Conservation (phyloP, 2,329 filamentous ascomycete species). For the Akanthomyces lecanii region DNA sequence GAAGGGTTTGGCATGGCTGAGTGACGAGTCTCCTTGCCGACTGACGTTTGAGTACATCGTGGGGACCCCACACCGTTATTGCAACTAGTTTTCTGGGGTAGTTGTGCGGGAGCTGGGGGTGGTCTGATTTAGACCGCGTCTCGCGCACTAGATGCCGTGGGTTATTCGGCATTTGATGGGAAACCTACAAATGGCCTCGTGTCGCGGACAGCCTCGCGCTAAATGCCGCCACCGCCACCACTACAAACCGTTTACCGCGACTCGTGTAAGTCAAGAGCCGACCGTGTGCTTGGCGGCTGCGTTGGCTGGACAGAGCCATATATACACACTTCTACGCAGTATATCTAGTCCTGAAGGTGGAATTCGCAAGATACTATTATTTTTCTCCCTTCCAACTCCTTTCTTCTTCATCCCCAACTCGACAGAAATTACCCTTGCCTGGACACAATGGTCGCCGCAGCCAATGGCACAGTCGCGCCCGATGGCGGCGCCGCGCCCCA, state of each 20-base stretch:
- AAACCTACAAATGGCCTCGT: neutral
- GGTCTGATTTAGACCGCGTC: neutral
- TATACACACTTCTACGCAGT: no score
- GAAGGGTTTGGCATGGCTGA: neutral
- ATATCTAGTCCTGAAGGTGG: neutral
- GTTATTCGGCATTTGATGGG: neutral
- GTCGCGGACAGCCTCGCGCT: neutral
- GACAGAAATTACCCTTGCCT: neutral
- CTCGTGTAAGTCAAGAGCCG: neutral
- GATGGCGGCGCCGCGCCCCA: neutral
- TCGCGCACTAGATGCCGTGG: neutral
- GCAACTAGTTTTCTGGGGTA: neutral
- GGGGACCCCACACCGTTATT: neutral
- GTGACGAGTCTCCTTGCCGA: neutral
- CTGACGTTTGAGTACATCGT: neutral
- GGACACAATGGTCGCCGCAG: neutral
- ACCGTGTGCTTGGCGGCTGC: no score
- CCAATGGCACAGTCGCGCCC: neutral
- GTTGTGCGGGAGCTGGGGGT: neutral
- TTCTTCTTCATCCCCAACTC: neutral
- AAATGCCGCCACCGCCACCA: neutral
- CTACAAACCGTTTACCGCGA: neutral
- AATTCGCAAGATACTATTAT: neutral
- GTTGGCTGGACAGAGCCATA: no score
- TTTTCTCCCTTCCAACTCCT: neutral